These are phyloP conservation scores for Bifiguratus adelaidae DNA, from an alignment of 192 early-diverging fungal species.

Conservation along the genomic window DNA sequence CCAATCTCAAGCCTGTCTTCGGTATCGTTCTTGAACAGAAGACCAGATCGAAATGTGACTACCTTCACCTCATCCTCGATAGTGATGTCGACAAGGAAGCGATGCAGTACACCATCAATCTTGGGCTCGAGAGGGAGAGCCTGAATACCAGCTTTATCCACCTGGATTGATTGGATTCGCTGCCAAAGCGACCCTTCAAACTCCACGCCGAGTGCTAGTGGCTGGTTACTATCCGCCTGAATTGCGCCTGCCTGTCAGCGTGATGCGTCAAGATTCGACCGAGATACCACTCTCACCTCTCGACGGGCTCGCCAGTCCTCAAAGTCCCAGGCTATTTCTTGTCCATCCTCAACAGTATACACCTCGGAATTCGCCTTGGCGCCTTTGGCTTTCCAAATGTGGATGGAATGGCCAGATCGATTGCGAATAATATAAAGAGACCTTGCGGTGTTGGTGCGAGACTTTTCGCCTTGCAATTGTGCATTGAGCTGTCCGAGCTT, in stretches of 20 bases:
- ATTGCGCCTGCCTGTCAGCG: constrained; percentile 42
- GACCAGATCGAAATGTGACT: constrained; percentile 64
- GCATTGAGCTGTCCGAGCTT: no score
- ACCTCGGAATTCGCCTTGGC: constrained; percentile 29
- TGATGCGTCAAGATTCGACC: no score
- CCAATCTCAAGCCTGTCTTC: constrained; percentile 45
- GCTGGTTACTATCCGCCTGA: no score
- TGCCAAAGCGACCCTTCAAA: constrained; percentile 65
- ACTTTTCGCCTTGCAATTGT: no score
- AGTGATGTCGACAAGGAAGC: constrained; percentile 64
- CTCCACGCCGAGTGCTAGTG: constrained; percentile 61
- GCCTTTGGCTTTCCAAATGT: constrained; percentile 58
- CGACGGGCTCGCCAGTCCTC: constrained; percentile 72
- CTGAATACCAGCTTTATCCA: constrained; percentile 64
- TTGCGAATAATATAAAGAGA: constrained; percentile 72
- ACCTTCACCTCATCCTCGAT: constrained; percentile 66
- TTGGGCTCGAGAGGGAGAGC: constrained; percentile 56
- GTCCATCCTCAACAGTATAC: constrained; percentile 36
- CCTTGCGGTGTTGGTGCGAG: no score
- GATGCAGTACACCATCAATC: constrained; percentile 49
- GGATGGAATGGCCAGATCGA: constrained; percentile 66
- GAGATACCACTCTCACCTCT: constrained; percentile 54
- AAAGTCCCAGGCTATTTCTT: constrained; percentile 65
- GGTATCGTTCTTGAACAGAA: constrained; percentile 57
- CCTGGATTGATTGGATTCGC: constrained; percentile 53